Percentiles rank a stretch among this genome's conserved stretches.
Evolutionary conservation across 768 basidiomycete genomes (phyloP).

Genomic region (Mycena epipterygia): DNA sequence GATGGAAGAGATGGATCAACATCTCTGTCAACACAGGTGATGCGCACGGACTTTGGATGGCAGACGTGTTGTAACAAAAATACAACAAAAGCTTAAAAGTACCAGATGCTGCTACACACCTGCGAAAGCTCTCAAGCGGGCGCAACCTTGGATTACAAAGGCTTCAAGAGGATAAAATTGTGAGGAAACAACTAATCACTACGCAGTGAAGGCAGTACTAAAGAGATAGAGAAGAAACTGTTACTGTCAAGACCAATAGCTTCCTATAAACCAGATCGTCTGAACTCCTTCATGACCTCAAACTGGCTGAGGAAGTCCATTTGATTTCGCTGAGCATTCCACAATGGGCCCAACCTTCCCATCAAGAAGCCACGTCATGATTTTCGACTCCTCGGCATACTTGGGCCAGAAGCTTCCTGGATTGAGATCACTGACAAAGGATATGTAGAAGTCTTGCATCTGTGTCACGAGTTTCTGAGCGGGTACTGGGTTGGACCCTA

Average conservation of each 20-base stretch:
- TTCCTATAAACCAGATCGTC: background rate
- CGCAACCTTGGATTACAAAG: background rate
- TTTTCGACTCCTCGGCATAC: background rate
- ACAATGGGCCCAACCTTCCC: background rate
- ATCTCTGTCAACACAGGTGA: too few species aligned
- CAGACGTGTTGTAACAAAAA: too few species aligned
- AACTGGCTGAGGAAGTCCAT: slow-evolving; percentile 3
- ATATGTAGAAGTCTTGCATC: too few species aligned
- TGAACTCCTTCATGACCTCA: background rate
- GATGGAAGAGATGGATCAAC: too few species aligned
- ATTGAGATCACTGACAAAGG: too few species aligned
- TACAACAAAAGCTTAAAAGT: too few species aligned
- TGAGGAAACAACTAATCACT: background rate
- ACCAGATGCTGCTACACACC: slow-evolving; percentile 6
- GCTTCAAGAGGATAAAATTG: slow-evolving; percentile 8
- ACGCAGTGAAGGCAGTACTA: background rate
- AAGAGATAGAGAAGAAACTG: background rate
- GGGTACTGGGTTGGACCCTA: too few species aligned
- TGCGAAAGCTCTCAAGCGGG: slow-evolving; percentile 1
- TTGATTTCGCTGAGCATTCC: background rate
- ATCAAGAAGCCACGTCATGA: background rate
- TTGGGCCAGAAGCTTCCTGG: too few species aligned
- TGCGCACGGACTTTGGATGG: too few species aligned
- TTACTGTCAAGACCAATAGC: background rate
- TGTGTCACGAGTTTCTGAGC: too few species aligned